A percentile compares a stretch with the other conserved stretches of the same genome.
phyloP scores from a whole-genome alignment of 1,284 basidiomycete species.

The Boletus semigastroideus region DNA sequence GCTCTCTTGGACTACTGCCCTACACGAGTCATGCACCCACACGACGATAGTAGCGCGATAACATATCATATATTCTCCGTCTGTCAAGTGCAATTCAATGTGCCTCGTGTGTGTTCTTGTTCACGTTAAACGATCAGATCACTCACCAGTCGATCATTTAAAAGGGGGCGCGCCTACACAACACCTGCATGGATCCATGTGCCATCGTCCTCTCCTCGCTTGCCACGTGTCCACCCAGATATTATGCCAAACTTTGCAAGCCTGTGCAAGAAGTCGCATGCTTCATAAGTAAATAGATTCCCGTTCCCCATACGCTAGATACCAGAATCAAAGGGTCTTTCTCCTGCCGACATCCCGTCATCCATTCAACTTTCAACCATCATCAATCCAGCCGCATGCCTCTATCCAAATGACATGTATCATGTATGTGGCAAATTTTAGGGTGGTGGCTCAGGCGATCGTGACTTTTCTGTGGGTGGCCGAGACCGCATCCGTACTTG shows the following conservation, averaged over 20 bases:
- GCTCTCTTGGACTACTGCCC: neutral
- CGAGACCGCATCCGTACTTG: constrained; percentile 49
- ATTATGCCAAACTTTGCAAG: constrained; percentile 10
- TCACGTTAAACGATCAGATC: constrained; percentile 21
- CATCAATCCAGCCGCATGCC: constrained; percentile 18
- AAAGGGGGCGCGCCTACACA: constrained; percentile 17
- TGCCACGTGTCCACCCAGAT: constrained; percentile 11
- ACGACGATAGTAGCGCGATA: neutral
- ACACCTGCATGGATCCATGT: constrained; percentile 27
- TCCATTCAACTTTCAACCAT: constrained; percentile 30
- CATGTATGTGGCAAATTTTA: constrained; percentile 28
- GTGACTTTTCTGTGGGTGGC: constrained; percentile 43
- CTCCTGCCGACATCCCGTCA: constrained; percentile 21
- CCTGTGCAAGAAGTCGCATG: constrained; percentile 15
- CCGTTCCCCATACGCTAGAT: constrained; percentile 16
- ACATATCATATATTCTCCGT: constrained; percentile 3
- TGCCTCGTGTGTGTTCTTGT: constrained; percentile 24
- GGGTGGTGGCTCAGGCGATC: constrained; percentile 38
- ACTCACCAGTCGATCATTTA: constrained; percentile 20
- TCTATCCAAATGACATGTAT: constrained; percentile 12
- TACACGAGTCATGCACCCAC: constrained; percentile 10
- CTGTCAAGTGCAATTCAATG: constrained; percentile 18
- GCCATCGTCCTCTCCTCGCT: constrained; percentile 10
- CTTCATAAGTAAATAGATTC: constrained; percentile 15
- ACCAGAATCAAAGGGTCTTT: constrained; percentile 3